A percentile compares a stretch with the other conserved stretches of the same genome.
These are phyloP conservation scores for Populus deltoides DNA, from an alignment of 345 rosid species.

Conservation along the genomic window DNA sequence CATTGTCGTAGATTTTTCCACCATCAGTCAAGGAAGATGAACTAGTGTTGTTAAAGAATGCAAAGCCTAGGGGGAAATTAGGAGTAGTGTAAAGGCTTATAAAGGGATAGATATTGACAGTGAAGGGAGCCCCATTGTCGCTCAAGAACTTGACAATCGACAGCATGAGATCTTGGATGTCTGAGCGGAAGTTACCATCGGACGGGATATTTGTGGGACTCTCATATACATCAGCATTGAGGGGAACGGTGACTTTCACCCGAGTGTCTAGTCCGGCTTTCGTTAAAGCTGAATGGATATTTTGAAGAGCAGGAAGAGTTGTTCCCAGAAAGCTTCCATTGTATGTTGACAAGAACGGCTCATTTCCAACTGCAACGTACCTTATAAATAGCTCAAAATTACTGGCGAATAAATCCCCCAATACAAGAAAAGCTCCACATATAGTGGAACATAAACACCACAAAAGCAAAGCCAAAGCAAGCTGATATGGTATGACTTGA, in stretches of 20 bases:
- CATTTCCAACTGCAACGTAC: constrained; percentile 35
- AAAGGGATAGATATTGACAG: constrained; percentile 29
- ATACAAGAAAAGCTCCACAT: not conserved
- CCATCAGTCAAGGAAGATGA: constrained; percentile 13
- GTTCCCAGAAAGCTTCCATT: constrained; percentile 19
- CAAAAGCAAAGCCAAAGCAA: not conserved
- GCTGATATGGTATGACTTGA: not conserved
- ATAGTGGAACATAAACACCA: not conserved
- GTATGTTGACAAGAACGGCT: constrained; percentile 19
- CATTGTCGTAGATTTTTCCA: constrained; percentile 19
- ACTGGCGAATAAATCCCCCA: not conserved
- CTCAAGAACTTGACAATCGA: constrained; percentile 26
- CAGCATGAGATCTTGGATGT: constrained; percentile 20
- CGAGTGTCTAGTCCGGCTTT: constrained; percentile 17
- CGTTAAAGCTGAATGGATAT: constrained; percentile 24
- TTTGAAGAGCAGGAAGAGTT: constrained; percentile 25
- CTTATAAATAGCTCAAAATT: not conserved
- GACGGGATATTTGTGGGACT: constrained; percentile 19
- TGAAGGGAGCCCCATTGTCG: constrained; percentile 24
- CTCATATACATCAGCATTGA: constrained; percentile 26
- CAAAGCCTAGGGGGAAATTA: constrained; percentile 15
- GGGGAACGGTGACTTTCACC: constrained; percentile 27
- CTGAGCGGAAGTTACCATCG: constrained; percentile 20
- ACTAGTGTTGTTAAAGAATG: constrained; percentile 18
- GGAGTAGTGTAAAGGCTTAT: constrained; percentile 19